A percentile compares a stretch with the other conserved stretches of the same genome.
Conservation (phyloP, 257 asterid genomes). For the Solanum chmielewskii region DNA sequence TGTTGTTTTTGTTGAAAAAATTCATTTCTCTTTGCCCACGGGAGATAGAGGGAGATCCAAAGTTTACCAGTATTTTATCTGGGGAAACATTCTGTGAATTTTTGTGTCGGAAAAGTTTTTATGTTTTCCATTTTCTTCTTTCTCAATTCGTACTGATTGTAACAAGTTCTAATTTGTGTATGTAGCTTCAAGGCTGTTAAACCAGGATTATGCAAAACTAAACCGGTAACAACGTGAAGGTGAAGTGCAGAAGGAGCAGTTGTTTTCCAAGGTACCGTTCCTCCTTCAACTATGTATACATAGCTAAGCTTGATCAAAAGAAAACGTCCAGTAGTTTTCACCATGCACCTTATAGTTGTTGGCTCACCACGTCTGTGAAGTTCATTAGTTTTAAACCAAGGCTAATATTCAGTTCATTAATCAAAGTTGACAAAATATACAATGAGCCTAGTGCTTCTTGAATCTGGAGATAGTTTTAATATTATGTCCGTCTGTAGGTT, state of each 20-base stretch:
- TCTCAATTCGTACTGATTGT: not conserved
- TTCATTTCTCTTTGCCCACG: too few species aligned
- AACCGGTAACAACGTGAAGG: not conserved
- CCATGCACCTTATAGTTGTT: not conserved
- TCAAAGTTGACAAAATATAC: not conserved
- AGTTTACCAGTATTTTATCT: not conserved
- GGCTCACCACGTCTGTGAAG: not conserved
- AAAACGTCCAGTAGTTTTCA: not conserved
- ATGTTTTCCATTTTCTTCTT: not conserved
- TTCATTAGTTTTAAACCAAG: not conserved
- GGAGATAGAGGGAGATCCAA: not conserved
- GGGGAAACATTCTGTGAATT: not conserved
- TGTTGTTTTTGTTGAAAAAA: not conserved
- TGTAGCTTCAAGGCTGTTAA: not conserved
- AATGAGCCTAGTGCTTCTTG: not conserved
- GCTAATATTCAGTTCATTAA: not conserved
- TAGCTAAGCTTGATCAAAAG: not conserved
- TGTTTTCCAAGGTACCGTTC: not conserved
- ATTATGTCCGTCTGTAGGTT: not conserved
- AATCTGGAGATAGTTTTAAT: not conserved
- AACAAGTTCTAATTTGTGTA: not conserved
- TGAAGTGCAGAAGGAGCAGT: not conserved
- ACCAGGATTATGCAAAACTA: not conserved
- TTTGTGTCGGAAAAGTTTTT: not conserved
- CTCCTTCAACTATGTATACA: not conserved